Base-by-base conservation (phyloP, 495 filamentous ascomycete genomes). In the Neurospora sp. region DNA sequence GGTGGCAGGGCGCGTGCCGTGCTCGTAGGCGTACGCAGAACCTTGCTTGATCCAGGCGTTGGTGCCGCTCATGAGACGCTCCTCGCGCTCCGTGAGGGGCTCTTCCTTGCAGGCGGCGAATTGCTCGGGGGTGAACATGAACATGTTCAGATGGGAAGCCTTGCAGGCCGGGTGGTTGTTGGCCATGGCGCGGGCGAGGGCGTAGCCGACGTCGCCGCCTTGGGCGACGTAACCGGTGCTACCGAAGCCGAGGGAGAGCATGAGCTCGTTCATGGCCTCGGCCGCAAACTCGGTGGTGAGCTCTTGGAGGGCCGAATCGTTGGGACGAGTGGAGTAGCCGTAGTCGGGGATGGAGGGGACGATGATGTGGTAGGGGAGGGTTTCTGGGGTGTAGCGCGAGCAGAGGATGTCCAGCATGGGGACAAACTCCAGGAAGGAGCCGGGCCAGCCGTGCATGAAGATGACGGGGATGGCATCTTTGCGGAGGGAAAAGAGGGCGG, bases 341-440 rank as follows among this genome's bases (percentile, higher is more conserved):
- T 88, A 93, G 6, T 89, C 90, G 0, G 91, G 89, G 9, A 91
- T 78, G 0, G 86, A 89, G 0, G 91, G 90, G 0, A 91, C 86
- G 71, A 93, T 85, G 71, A 93, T 73, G 71, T 92, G 89, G 76
- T 89, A 93, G 0, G 90, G 89, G 10, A 90, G 80, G 9, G 83
- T 86, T 27, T 82, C 77, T 0, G 88, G 85, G 0, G 82, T 83
- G 78, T 88, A 91, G 75, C 88, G 85, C 0, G 82, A 73, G 42
- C 77, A 76, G 20, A 91, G 79, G 8, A 86, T 72, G 2, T 76
- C 68, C 37, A 86, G 70, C 2, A 84, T 73, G 37, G 77, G 77
- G 12, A 82, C 78, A 77, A 89, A 91, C 72, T 91, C 89, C 18
- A 89, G 37, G 73, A 89, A 89, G 38, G 83, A 85, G 48, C 87